Percentiles rank a stretch among this genome's conserved stretches.
Evolutionary conservation across 345 rosid genomes (phyloP).

Genomic region (Camelina hispida): DNA sequence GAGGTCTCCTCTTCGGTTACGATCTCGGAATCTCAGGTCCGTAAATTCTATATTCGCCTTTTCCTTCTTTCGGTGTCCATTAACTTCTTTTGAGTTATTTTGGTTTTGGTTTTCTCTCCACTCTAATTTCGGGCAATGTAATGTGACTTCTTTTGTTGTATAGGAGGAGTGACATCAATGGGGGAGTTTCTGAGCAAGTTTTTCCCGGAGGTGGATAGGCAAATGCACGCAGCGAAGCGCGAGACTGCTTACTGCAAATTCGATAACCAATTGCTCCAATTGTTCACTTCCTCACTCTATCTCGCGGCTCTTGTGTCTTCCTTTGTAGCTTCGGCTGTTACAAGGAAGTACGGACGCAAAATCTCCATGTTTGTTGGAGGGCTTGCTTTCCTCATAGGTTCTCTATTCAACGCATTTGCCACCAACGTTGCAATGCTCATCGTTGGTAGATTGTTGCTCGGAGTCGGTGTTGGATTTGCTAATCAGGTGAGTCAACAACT

Average conservation of each 20-base stretch:
- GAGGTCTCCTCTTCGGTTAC: conserved; percentile 66
- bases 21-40: conserved; percentile 61
- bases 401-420: conserved; percentile 52
- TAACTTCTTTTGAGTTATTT: background rate
- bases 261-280: conserved; percentile 50
- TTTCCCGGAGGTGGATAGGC: conserved; percentile 52
- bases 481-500: conserved; percentile 51
- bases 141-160: background rate
- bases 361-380: conserved; percentile 60
- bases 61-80: background rate
- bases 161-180: conserved; percentile 66
- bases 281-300: conserved; percentile 64
- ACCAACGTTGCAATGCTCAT: conserved; percentile 51
- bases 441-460: conserved; percentile 60
- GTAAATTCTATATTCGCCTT: background rate
- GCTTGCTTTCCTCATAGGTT: conserved; percentile 51
- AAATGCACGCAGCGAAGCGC: conserved; percentile 18
- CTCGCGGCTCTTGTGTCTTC: conserved; percentile 56
- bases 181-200: conserved; percentile 53
- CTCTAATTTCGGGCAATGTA: background rate
- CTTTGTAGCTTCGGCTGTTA: conserved; percentile 53
- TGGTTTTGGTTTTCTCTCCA: background rate
- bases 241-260: conserved; percentile 60
- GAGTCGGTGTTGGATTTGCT: conserved; percentile 66
- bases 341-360: conserved; percentile 58